Evolutionary conservation across 2,329 filamentous ascomycete species (phyloP), one percentile per base, ranked within the genome.

Genomic region (Fusarium metavorans): DNA sequence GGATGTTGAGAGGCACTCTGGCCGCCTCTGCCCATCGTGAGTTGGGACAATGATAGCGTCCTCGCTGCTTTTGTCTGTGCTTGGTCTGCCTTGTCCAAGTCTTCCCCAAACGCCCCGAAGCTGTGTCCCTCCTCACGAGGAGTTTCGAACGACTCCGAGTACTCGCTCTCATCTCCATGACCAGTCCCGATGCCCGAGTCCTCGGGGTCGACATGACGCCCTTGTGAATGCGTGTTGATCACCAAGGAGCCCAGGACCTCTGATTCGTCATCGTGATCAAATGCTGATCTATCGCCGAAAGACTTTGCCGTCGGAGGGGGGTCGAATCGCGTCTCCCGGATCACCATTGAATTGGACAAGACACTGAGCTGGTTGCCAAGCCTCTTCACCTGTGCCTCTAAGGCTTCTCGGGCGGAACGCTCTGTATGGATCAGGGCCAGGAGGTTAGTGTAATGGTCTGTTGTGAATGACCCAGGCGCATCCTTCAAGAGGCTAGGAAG

Each of bases 31-130:
- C 70, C 83, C 74, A 88, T 82, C 1, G 90, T 92, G 75, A 92
- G 80, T 78, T 90, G 89, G 69, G 89, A 90, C 13, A 93, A 84
- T 32, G 89, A 93, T 77, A 94, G 86, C 50, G 90, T 92, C 73
- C 89, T 88, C 25, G 89, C 90, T 2, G 91, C 90, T 79, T 85
- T 89, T 71, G 88, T 88, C 60, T 83, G 81, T 54, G 80, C 82
- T 23, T 81, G 76, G 11, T 82, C 81, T 59, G 84, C 82, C 23
- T 83, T 83, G 30, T 83, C 83, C 71, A 85, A 80, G 77, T 85
- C 85, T 79, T 85, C 86, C 1, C 83, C 84, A 68, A 84, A 86
- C 5, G 77, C 84, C 4, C 84, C 84, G 61, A 84, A 85, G 27
- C 73, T 83, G 34, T 81, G 81, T 9, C 80, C 76, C 63, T 88